Base-by-base conservation (phyloP, 345 rosid genomes). In the Pugionium dolabratum region DNA sequence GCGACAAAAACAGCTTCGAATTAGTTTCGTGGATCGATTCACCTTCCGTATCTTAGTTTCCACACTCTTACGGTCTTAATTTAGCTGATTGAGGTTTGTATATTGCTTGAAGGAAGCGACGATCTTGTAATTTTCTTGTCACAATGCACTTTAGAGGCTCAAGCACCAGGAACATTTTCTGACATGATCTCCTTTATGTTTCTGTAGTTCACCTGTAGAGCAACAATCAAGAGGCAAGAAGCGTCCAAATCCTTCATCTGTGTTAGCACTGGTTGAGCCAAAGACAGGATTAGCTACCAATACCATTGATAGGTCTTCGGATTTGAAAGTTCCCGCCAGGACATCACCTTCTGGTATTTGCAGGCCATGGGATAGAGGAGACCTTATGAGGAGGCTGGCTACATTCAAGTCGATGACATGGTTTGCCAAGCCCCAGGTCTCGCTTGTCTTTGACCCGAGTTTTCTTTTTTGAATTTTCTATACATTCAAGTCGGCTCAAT, bases 361-460 rank as follows among this genome's bases (percentile, higher is more conserved):
- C 49, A 79, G 90, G 72, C 98, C 97, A 0, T 94, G 99, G 97
- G 90, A 88, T 64, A 80, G 99, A 37, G 86, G 89, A 6, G 99
- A 94, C 62, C 85, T 94, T 69, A 79, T 94, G 88, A 84, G 82
- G 80, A 84, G 99, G 73, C 64, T 84, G 8, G 82, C 96, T 40
- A 85, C 95, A 30, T 94, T 85, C 69, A 94, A 90, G 83, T 90
- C 99, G 57, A 94, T 94, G 99, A 86, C 92, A 11, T 94, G 99
- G 95, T 88, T 94, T 48, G 96, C 96, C 31, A 90, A 88, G 64
- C 97, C 96, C 50, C 80, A 86, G 96, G 99, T 90, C 53, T 52
- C 49, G 8, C 55, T 66, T 66, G n/a, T 42, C 42, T 64, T 50
- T 58, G n/a, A 9, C 27, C 30, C 1, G 28, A 5, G 11, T 3